These are phyloP conservation scores for Ophiocordyceps sinensis DNA, from an alignment of 2,329 filamentous ascomycete species.

Conservation along the genomic window DNA sequence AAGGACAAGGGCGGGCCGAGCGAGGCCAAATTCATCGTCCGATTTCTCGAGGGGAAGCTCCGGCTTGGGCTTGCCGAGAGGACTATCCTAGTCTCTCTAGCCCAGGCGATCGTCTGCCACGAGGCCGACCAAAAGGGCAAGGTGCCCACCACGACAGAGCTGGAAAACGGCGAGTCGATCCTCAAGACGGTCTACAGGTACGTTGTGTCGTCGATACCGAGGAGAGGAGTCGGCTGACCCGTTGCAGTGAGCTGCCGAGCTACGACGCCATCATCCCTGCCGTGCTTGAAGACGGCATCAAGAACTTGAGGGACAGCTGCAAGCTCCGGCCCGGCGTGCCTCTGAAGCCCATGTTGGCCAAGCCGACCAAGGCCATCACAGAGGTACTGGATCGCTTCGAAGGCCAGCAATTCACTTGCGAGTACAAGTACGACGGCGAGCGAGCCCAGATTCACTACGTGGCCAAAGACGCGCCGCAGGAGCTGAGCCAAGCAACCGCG, in stretches of 20 bases:
- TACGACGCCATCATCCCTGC: slow-evolving; percentile 69
- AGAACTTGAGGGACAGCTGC: slow-evolving; percentile 76
- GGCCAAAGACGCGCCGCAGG: slow-evolving; percentile 58
- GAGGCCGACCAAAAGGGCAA: slow-evolving; percentile 60
- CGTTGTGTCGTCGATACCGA: slow-evolving; percentile 8
- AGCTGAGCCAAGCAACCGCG: slow-evolving; percentile 48
- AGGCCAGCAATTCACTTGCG: slow-evolving; percentile 88
- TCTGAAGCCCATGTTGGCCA: slow-evolving; percentile 95
- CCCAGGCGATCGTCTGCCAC: slow-evolving; percentile 76
- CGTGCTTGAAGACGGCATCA: slow-evolving; percentile 82
- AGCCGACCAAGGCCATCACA: slow-evolving; percentile 94
- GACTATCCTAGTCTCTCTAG: slow-evolving; percentile 78
- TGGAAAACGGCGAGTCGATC: slow-evolving; percentile 71
- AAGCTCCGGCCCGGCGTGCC: slow-evolving; percentile 88
- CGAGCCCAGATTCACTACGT: slow-evolving; percentile 94
- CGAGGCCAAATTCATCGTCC: slow-evolving; percentile 86
- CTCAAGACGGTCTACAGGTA: slow-evolving; percentile 86
- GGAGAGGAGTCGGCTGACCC: background rate
- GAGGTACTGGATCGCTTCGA: slow-evolving; percentile 96
- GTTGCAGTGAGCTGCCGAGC: slow-evolving; percentile 67
- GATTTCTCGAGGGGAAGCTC: slow-evolving; percentile 89
- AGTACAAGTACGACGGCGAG: slow-evolving; percentile 98
- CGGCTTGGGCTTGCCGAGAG: slow-evolving; percentile 83
- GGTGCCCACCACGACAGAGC: slow-evolving; percentile 56
- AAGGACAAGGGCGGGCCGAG: slow-evolving; percentile 89